Evolutionary conservation across 2,329 filamentous ascomycete genomes (phyloP), one percentile per base, ranked within the genome.

Genomic region (Alternaria conjuncta): DNA sequence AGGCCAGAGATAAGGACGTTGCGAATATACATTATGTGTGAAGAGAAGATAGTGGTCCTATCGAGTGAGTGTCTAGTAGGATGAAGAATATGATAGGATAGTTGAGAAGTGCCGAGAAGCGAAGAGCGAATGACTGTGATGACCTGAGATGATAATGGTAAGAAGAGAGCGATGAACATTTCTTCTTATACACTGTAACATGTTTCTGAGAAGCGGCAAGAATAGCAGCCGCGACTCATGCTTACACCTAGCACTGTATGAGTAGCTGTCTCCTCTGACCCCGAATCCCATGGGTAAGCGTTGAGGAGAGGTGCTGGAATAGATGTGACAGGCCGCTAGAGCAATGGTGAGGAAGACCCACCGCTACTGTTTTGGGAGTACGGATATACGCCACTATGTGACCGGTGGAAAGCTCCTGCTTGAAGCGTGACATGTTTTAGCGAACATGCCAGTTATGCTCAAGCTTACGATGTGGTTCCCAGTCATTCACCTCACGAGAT

Each of bases 1-100:
- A 78, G 64, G 49, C 73, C 59, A 26, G 74, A 55, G 61, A 75
- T 9, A 45, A 78, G 56, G n/a, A 69, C 56, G 44, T 69, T 68
- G 60, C 73, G 71, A 71, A 76, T 74, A 74, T 78, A 75, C 76
- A 78, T 78, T 78, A 77, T 75, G 51, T 44, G 30, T 50, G 10
- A 62, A 23, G 25, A 23, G 23, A 30, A n/a, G 44, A 56, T 54
- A 36, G 41, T 32, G 36, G 32, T 36, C 45, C 8, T 64, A 56
- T 47, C 25, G 51, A 69, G 67, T 43, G 61, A 68, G 57, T 57
- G 61, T 28, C 46, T 54, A 10, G 32, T 20, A 53, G 20, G 45
- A 53, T 30, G 13, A 53, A 58, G 36, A 55, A 51, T 54, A 56
- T 26, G 43, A 56, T 25, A 36, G 23, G 18, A 60, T 44, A 46